Conservation (phyloP, 495 filamentous ascomycete species). For the Penicillium antarcticum region DNA sequence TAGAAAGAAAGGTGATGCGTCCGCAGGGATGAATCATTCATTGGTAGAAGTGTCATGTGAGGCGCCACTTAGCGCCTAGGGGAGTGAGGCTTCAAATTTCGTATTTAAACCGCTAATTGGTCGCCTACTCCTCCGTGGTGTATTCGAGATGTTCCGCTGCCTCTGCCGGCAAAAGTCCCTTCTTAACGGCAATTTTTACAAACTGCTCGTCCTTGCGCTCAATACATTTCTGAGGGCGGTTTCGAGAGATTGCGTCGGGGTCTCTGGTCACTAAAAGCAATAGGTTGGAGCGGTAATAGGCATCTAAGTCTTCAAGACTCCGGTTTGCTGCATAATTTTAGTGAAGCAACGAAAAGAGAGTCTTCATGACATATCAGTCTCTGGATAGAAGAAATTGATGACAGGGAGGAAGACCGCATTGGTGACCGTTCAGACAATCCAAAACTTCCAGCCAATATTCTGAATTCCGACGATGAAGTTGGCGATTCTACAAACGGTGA, state of each 20-base stretch:
- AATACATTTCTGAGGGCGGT: neutral
- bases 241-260: neutral
- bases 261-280: neutral
- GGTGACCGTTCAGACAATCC: constrained; percentile 58
- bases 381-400: constrained; percentile 61
- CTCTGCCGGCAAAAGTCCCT: neutral
- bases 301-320: too few relatives aligned
- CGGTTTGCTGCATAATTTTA: too few relatives aligned
- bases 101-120: too few relatives aligned
- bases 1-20: too few relatives aligned
- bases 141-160: neutral
- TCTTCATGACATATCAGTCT: constrained; percentile 48
- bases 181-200: neutral
- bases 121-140: neutral
- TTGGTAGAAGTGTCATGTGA: too few relatives aligned
- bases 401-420: constrained; percentile 57
- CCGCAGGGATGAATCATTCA: too few relatives aligned
- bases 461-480: constrained; percentile 63
- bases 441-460: constrained; percentile 55
- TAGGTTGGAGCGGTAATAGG: too few relatives aligned
- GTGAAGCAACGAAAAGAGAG: too few relatives aligned
- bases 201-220: neutral
- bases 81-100: too few relatives aligned
- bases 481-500: constrained; percentile 33
- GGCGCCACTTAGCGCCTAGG: too few relatives aligned